Conservation (phyloP, 495 filamentous ascomycete species). For the Penicillium dipodomyicola region DNA sequence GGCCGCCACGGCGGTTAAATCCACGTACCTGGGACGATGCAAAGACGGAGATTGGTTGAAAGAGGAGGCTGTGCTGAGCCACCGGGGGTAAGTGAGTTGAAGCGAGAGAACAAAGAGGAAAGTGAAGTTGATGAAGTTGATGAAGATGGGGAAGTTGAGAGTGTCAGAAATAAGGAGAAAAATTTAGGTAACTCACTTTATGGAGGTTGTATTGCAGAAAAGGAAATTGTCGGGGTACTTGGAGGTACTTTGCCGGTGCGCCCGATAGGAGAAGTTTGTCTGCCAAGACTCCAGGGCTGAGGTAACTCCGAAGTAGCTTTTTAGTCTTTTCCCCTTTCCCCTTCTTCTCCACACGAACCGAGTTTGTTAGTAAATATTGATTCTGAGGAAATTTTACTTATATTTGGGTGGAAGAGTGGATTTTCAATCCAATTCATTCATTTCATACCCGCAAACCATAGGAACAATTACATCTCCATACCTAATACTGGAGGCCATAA, state of each 20-base stretch:
- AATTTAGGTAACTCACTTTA: constrained; percentile 12
- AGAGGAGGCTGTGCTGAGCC: constrained; percentile 8
- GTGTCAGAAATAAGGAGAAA: constrained; percentile 24
- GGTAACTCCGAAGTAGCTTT: constrained; percentile 10
- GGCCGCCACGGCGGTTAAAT: constrained; percentile 7
- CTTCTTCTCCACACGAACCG: constrained; percentile 7
- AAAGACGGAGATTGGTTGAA: constrained; percentile 4
- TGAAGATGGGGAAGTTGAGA: constrained; percentile 3
- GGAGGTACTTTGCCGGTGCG: not conserved
- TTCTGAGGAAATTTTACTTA: not conserved
- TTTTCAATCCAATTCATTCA: not conserved
- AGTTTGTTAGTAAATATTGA: not conserved
- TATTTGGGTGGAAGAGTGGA: not conserved
- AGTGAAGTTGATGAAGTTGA: not conserved
- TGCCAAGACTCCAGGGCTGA: constrained; percentile 13
- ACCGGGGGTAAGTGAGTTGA: constrained; percentile 17
- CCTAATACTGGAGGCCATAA: not conserved
- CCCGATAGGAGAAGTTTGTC: constrained; percentile 4
- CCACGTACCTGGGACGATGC: constrained; percentile 10
- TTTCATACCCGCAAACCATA: not conserved
- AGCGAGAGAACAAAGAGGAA: constrained; percentile 15
- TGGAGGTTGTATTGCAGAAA: constrained; percentile 12
- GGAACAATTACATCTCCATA: not conserved
- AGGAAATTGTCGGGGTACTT: constrained; percentile 9
- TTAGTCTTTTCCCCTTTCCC: not conserved